Base-by-base conservation (phyloP, 106 monocot genomes). In the Allium sativum region DNA sequence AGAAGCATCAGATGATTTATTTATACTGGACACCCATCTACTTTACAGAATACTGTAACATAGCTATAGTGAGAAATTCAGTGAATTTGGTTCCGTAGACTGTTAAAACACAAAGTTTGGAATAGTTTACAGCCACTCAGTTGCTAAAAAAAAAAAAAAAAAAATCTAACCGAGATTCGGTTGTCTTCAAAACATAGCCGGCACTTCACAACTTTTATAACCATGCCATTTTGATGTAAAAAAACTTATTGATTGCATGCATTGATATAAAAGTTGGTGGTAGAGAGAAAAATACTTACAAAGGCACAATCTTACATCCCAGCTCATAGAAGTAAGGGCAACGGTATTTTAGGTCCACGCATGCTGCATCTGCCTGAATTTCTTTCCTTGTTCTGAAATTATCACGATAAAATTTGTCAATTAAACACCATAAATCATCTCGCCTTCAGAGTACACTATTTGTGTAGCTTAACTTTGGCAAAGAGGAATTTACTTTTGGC, bases 271-370 rank as follows among this genome's bases (percentile, higher is more conserved):
- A 15, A 10, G 1, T 20, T 56, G 10, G 9, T 10, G 31, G 8
- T 10, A 12, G 7, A 45, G 40, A 48, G 45, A 21, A 51, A 15
- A 52, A 40, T 48, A 65, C 64, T 65, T 45, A 65, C 64, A 51
- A 40, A 12, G 95, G 95, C 65, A 65, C 70, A 51, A 87, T 71
- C 71, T 87, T 96, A 87, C 91, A 91, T 45, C 96, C 96, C 46
- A 96, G 58, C 45, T 87, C 87, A 76, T 90, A 96, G 62, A 96
- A 96, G 78, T 87, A 90, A 0, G 95, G 82, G 67, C 76, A 82
- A 19, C 82, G 78, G 42, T 61, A 76, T 56, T 71, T 86, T 70
- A 96, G 67, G 76, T 96, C 84, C 40, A 96, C 87, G 68, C 96
- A 90, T 40, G 86, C 76, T 16, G 87, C 90, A 78, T 96, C 90